A percentile compares a stretch with the other conserved stretches of the same genome.
These are phyloP conservation scores for Paraphaeosphaeria minitans DNA, from an alignment of 2,329 filamentous ascomycete genomes.

Conservation along the genomic window DNA sequence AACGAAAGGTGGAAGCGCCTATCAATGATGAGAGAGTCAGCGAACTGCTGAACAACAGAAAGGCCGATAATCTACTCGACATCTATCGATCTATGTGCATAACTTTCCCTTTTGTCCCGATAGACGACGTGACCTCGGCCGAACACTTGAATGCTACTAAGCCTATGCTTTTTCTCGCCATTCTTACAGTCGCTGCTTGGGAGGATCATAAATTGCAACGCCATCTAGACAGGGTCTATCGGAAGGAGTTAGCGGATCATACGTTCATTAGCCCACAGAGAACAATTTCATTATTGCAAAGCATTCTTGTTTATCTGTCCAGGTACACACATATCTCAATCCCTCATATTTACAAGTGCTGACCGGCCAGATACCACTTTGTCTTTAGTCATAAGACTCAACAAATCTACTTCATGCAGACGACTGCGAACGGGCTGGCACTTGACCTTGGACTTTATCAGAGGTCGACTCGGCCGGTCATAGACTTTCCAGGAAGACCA, in stretches of 20 bases:
- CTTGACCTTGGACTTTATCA: conserved; percentile 40
- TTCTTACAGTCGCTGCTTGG: conserved; percentile 37
- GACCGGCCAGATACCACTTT: conserved; percentile 40
- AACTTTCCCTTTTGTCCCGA: conserved; percentile 39
- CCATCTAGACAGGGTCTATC: conserved; percentile 33
- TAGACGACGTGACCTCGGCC: conserved; percentile 21
- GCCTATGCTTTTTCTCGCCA: conserved; percentile 41
- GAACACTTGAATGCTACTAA: conserved; percentile 27
- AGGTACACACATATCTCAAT: conserved; percentile 23
- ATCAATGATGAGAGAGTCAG: conserved; percentile 30
- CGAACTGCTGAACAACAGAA: conserved; percentile 24
- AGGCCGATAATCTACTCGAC: conserved; percentile 33
- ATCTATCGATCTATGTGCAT: conserved; percentile 37
- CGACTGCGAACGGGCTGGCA: conserved; percentile 37
- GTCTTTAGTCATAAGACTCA: conserved; percentile 44
- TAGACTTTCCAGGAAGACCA: conserved; percentile 22
- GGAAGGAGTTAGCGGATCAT: conserved; percentile 39
- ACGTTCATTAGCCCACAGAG: conserved; percentile 37
- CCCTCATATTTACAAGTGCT: not conserved
- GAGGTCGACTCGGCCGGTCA: conserved; percentile 18
- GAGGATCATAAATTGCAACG: conserved; percentile 33
- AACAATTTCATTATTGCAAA: conserved; percentile 39
- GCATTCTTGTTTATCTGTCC: conserved; percentile 40
- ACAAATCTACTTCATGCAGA: conserved; percentile 38
- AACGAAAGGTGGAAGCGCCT: conserved; percentile 24